Evolutionary conservation across 768 basidiomycete genomes (phyloP).

Genomic region (Phylloporus arenicola): DNA sequence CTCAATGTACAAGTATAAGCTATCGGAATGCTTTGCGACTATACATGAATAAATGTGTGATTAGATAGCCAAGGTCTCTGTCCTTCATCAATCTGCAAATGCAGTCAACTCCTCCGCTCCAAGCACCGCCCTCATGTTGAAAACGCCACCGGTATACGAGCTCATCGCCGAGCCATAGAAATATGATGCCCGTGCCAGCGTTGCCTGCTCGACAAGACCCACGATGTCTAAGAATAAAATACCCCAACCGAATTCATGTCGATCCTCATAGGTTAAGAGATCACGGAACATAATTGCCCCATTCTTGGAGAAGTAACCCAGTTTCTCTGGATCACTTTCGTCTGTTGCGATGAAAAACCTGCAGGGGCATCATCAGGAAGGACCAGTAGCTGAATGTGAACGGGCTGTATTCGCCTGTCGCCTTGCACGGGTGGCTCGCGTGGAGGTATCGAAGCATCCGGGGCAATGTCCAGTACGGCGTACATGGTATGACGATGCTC

Average conservation of each 20-base stretch:
- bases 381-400: background rate
- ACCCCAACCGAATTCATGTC: constrained; percentile 35
- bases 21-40: constrained; percentile 1
- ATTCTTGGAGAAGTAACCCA: constrained; percentile 26
- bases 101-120: constrained; percentile 30
- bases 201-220: constrained; percentile 37
- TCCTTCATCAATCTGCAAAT: constrained; percentile 30
- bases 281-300: constrained; percentile 37
- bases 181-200: constrained; percentile 31
- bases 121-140: constrained; percentile 33
- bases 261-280: constrained; percentile 36
- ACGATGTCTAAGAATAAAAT: constrained; percentile 37
- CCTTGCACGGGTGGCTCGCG: constrained; percentile 14
- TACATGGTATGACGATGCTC: constrained; percentile 12
- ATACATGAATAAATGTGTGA: background rate
- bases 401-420: constrained; percentile 12
- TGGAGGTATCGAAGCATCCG: constrained; percentile 8
- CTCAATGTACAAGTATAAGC: constrained; percentile 10
- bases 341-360: constrained; percentile 35
- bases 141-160: constrained; percentile 36
- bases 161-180: constrained; percentile 37
- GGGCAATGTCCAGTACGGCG: constrained; percentile 13
- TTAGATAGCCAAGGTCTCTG: background rate
- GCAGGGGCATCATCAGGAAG: background rate
- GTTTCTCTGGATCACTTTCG: constrained; percentile 30